Base-by-base conservation (phyloP, 331 rosid species). In the Erythrophleum ivorense region DNA sequence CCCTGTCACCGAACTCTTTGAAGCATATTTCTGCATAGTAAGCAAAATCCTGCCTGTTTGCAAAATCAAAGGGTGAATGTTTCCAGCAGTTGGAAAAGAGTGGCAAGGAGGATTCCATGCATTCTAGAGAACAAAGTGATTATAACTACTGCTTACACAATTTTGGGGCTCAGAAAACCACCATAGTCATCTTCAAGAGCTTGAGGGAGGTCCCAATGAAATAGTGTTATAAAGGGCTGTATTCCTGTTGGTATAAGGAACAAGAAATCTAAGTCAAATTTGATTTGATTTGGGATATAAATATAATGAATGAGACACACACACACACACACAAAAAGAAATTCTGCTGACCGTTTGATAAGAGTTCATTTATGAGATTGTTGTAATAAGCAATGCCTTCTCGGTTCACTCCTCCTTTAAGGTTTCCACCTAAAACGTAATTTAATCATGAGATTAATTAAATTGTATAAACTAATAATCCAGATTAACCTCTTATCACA, bases 311-410 rank as follows among this genome's bases (percentile, higher is more conserved):
- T 9, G 16, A 48, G 57, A 24, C 7, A 63, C 45, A 45, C 57
- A 41, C 9, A 12, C 68, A 62, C 68, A 29, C n/a, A 46, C 19
- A 11, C n/a, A n/a, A n/a, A n/a, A n/a, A n/a, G 31, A 31, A 53
- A 9, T 59, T 63, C 45, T 63, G 9, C 66, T 55, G 0, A 88
- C 94, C 94, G 31, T 78, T 86, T 82, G 88, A 73, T 24, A 88
- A 36, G 57, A 90, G 83, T 59, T 88, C 90, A 45, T 88, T 81
- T 59, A 90, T 85, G 64, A 90, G 88, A 79, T 85, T 83, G 78
- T 88, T 90, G 89, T 90, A 90, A 85, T 88, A 90, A 52, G 73
- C 11, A 6, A 90, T 43, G 43, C 94, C 94, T 78, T 85, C 90
- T n/a, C 7, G 80, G 78, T 90, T 88, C 67, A 87, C 43, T 81